Conservation (phyloP, 306 rosid species). For the Trifolium dubium region DNA sequence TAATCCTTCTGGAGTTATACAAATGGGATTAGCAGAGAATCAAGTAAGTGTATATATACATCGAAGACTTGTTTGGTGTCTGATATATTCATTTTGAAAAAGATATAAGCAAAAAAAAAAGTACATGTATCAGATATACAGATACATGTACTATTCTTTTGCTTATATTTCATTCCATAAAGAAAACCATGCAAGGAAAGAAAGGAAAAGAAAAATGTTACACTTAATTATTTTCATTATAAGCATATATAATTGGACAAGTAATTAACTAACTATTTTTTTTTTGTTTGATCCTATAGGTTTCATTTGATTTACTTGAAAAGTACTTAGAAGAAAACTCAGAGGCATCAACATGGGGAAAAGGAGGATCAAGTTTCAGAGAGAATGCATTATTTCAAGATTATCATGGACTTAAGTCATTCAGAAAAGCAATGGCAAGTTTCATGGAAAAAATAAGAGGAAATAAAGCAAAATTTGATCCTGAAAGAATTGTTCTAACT, state of each 20-base stretch:
- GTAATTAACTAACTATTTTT: neutral
- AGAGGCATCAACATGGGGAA: conserved; percentile 62
- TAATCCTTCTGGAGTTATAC: conserved; percentile 81
- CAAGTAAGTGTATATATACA: conserved; percentile 60
- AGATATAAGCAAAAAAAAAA: neutral
- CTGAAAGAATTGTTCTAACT: conserved; percentile 73
- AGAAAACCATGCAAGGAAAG: neutral
- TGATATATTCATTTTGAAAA: neutral
- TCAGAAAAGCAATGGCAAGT: conserved; percentile 88
- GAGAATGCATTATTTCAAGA: conserved; percentile 96
- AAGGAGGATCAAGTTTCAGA: conserved; percentile 65
- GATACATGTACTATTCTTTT: neutral
- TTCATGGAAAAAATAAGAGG: conserved; percentile 89
- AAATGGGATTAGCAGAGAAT: conserved; percentile 96
- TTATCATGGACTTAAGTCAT: conserved; percentile 80
- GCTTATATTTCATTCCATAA: neutral
- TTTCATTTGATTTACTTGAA: conserved; percentile 87
- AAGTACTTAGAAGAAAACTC: conserved; percentile 67
- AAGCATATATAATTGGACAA: neutral
- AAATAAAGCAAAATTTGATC: conserved; percentile 71
- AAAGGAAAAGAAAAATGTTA: neutral
- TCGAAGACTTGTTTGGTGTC: neutral
- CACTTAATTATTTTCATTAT: neutral
- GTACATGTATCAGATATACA: neutral
- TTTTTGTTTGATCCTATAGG: conserved; percentile 48